Evolutionary conservation across 139 green algal species (phyloP).

Genomic region (Chloropicon primus): DNA sequence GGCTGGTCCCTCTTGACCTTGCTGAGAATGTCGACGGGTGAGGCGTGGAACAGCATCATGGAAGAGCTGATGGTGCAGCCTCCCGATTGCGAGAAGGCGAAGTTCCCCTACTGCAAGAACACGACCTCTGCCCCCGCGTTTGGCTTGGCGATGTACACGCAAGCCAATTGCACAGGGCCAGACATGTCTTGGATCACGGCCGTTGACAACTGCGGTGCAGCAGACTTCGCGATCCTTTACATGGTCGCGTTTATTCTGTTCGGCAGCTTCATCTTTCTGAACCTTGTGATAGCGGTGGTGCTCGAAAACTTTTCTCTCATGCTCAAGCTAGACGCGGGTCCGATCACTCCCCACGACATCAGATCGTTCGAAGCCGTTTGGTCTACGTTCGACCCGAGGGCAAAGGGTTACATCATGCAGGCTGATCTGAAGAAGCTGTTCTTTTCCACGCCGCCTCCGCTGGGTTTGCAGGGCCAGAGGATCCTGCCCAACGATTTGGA

Average conservation of each 20-base stretch:
- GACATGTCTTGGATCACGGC: background rate
- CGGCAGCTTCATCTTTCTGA: slow-evolving; percentile 21
- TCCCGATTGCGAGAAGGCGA: background rate
- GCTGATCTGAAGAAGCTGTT: slow-evolving; percentile 1
- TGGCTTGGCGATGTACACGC: background rate
- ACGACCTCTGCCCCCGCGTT: background rate
- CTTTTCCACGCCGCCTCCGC: slow-evolving; percentile 6
- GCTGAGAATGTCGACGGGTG: slow-evolving; percentile 44
- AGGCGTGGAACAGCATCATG: slow-evolving; percentile 65
- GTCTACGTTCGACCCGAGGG: slow-evolving; percentile 11
- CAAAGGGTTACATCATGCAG: slow-evolving; percentile 9
- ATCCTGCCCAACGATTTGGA: background rate
- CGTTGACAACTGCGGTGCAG: slow-evolving; percentile 19
- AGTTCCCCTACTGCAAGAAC: background rate
- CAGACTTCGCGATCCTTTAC: slow-evolving; percentile 7
- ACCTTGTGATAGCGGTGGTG: slow-evolving; percentile 27
- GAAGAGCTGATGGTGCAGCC: slow-evolving; percentile 40
- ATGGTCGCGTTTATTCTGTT: slow-evolving; percentile 19
- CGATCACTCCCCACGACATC: slow-evolving; percentile 10
- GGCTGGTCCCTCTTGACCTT: slow-evolving; percentile 37
- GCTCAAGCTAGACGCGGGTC: slow-evolving; percentile 4
- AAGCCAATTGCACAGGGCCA: background rate
- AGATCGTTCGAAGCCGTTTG: slow-evolving; percentile 5
- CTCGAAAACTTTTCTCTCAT: slow-evolving; percentile 21
- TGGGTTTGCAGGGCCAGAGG: slow-evolving; percentile 8